Conservation (phyloP, 2,329 filamentous ascomycete genomes). For the Penicillium sclerotiorum region DNA sequence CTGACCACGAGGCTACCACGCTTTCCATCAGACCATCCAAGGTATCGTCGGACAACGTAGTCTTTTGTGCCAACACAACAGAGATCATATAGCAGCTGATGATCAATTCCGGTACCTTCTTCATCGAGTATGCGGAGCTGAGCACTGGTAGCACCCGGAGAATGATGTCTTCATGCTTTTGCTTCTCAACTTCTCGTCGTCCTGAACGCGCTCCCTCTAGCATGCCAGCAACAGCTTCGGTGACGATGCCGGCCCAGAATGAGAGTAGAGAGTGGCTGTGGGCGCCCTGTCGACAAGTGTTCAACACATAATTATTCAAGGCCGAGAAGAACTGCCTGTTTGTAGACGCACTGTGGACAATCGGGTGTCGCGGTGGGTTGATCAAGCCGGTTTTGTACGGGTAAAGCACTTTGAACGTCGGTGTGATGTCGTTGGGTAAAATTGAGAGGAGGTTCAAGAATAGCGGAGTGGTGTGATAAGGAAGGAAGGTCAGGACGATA, state of each 20-base stretch:
- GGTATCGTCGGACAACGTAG: conserved; percentile 73
- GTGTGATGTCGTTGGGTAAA: conserved; percentile 71
- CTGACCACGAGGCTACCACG: conserved; percentile 74
- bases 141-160: conserved; percentile 70
- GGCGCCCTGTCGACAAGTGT: conserved; percentile 69
- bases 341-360: conserved; percentile 81
- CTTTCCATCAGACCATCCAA: conserved; percentile 91
- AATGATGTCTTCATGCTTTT: conserved; percentile 78
- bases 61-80: conserved; percentile 81
- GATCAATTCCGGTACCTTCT: conserved; percentile 75
- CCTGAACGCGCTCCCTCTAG: conserved; percentile 77
- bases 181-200: conserved; percentile 71
- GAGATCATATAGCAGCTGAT: conserved; percentile 91
- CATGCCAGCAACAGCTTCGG: conserved; percentile 81
- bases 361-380: conserved; percentile 74
- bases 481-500: conserved; percentile 82
- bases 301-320: conserved; percentile 77
- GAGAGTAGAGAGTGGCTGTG: conserved; percentile 77
- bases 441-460: conserved; percentile 89
- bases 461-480: conserved; percentile 83
- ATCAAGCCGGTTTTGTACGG: conserved; percentile 81
- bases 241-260: conserved; percentile 89
- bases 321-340: conserved; percentile 74
- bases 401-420: conserved; percentile 78
- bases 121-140: conserved; percentile 75